Conservation (phyloP, 768 basidiomycete genomes). For the Clitopilus hobsonii region DNA sequence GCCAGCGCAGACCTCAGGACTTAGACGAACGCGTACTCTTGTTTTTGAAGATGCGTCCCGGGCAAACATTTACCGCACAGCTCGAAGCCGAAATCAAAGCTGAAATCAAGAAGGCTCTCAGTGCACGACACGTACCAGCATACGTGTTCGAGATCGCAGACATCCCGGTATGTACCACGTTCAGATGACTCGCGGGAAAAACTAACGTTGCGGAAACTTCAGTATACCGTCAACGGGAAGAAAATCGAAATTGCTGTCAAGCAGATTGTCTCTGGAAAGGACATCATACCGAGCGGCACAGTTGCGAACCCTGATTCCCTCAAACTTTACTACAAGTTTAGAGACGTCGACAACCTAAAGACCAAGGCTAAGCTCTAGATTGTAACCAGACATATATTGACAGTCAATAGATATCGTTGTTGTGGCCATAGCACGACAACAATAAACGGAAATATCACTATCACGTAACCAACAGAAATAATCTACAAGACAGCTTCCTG, state of each 20-base stretch:
- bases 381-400: no score
- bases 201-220: neutral
- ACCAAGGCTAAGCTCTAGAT: constrained; percentile 2
- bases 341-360: constrained; percentile 31
- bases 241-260: constrained; percentile 80
- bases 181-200: neutral
- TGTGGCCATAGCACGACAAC: no score
- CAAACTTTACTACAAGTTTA: constrained; percentile 59
- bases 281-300: constrained; percentile 65
- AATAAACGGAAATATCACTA: no score
- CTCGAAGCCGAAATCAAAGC: constrained; percentile 47
- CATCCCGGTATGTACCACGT: constrained; percentile 54
- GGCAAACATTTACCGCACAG: constrained; percentile 30
- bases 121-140: constrained; percentile 71
- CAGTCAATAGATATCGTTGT: no score
- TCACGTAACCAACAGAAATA: no score
- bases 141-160: constrained; percentile 60
- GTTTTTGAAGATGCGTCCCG: constrained; percentile 58
- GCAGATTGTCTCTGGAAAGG: constrained; percentile 67
- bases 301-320: constrained; percentile 71
- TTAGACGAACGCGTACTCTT: constrained; percentile 72
- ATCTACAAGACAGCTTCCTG: no score
- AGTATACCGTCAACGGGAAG: constrained; percentile 78
- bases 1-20: constrained; percentile 58
- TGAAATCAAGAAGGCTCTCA: constrained; percentile 56